Evolutionary conservation across 768 basidiomycete genomes (phyloP).

Genomic region (Hericium erinaceus): DNA sequence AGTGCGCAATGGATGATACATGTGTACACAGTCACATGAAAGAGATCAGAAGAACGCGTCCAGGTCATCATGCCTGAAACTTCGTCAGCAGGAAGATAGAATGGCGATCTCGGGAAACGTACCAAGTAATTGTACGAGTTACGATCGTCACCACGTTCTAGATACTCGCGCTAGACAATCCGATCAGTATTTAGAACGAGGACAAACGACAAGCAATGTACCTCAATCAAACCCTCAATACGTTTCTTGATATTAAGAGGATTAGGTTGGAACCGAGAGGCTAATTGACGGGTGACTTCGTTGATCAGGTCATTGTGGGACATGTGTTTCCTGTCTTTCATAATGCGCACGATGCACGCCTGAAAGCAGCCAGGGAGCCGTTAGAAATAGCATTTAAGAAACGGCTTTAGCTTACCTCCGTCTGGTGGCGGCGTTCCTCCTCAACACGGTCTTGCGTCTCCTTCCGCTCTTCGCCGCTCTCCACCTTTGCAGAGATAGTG

Average conservation of each 20-base stretch:
- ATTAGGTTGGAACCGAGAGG: constrained; percentile 78
- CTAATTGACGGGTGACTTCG: constrained; percentile 83
- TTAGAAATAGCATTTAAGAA: not conserved
- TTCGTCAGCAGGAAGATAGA: not conserved
- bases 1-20: too few relatives aligned
- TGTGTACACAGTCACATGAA: not conserved
- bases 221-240: constrained; percentile 90
- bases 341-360: constrained; percentile 96
- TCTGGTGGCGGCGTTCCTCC: constrained; percentile 83
- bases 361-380: constrained; percentile 21
- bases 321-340: constrained; percentile 94
- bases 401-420: constrained; percentile 51
- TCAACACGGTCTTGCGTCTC: constrained; percentile 88
- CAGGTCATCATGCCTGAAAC: not conserved
- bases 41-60: not conserved
- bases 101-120: constrained; percentile 4
- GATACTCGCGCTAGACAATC: constrained; percentile 70
- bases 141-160: constrained; percentile 82
- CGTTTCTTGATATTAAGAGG: constrained; percentile 85
- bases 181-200: not conserved
- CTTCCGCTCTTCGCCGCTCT: constrained; percentile 76
- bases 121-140: constrained; percentile 81
- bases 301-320: constrained; percentile 80
- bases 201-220: constrained; percentile 25
- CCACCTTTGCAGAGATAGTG: constrained; percentile 81